Base-by-base conservation (phyloP, 331 rosid genomes). In the Telfairia occidentalis region DNA sequence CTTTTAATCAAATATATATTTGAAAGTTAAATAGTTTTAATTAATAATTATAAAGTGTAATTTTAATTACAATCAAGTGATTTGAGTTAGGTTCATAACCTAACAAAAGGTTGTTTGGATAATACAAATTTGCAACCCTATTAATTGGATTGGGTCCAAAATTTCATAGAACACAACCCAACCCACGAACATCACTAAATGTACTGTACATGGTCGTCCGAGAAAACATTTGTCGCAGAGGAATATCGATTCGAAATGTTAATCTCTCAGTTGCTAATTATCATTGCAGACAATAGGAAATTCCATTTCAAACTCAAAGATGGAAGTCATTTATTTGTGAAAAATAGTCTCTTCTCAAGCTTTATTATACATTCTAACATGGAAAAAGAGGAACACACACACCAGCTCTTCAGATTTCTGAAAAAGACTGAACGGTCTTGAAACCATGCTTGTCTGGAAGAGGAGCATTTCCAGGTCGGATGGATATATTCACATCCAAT, bases 381-480 rank as follows among this genome's bases (percentile, higher is more conserved):
- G 52, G 16, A 37, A 65, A 40, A 66, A 66, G 34, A 23, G 52
- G n/a, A 24, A 9, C 18, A 54, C 16, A 63, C 71, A 63, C 35
- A 63, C 32, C 49, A 42, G 13, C 11, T 69, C 38, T 77, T 89
- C 84, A 91, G 79, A 89, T 87, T 78, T 89, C 91, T 5, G 54
- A 65, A 79, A 94, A 94, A 69, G 95, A 89, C 43, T 67, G 86
- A 79, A 94, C 38, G 37, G 96, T 91, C 89, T 81, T 89, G 90
- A 94, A 94, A n/a, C 88, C 97, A 70, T 89, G 96, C 48, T 85
- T 81, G 58, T 87, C 91, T 29, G 95, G 98, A 84, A 94, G 95
- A 71, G 96, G 88, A 74, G 86, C 97, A 74, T 94, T 94, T 81
- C 97, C 98, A 2, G 98, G 98, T 78, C 98, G 86, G 80, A 91